Evolutionary conservation across 371 early-diverging fungal genomes (phyloP), one percentile per base, ranked within the genome.

Genomic region (Mucor piriformis): DNA sequence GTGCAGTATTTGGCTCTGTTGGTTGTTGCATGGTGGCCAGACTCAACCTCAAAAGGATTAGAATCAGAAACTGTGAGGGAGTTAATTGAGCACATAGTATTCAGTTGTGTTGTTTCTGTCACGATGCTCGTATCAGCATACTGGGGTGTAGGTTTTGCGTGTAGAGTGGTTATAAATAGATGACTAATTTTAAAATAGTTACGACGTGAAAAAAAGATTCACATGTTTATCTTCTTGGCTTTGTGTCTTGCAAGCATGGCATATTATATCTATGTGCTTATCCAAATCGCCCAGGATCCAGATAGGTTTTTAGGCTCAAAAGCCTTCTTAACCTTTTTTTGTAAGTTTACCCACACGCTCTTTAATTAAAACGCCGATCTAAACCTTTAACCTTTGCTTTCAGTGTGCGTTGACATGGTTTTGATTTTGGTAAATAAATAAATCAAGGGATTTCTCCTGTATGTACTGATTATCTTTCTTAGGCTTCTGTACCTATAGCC

Each of bases 1-100:
- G 83, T 93, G 18, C 94, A 95, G 63, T 95, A 92, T 66, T 84
- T 96, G 37, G 83, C 69, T 0, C 80, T 92, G 11, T 64, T 96
- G 29, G 83, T 94, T 10, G 82, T 78, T 8, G 69, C 72, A 23
- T 88, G 64, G 81, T 71, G 74, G 70, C 73, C 64, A 53, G 77
- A 48, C 61, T 61, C 68, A 50, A 61, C n/a, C 3, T 66, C 38
- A 47, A 38, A 50, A 83, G 91, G 68, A 69, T 82, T 16, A 85
- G 92, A 70, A 83, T 87, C 71, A 70, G 68, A 35, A 2, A 63
- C 72, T 13, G 40, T 76, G 2, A 59, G 57, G 18, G 65, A 76
- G 46, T 44, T 78, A 32, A 68, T 78, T n/a, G 73, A 74, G 53
- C 81, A 94, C 54, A 93, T 94, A 4, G 79, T 94, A 27, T 81